Evolutionary conservation across 2,329 filamentous ascomycete species (phyloP).

Genomic region (Graphium sp.): DNA sequence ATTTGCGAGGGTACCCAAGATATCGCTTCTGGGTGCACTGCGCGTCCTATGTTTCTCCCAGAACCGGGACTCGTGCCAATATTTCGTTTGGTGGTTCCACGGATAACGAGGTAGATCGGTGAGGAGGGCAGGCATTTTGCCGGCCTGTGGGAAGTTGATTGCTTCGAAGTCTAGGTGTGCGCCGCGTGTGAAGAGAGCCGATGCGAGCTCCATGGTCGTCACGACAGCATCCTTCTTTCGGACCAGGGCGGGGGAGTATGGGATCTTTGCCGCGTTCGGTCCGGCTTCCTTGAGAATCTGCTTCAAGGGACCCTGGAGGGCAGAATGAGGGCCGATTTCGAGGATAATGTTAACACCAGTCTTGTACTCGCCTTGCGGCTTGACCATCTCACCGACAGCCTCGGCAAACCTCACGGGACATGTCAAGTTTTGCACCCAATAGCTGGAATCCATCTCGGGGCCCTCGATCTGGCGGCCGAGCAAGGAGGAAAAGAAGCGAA

Average conservation of each 20-base stretch:
- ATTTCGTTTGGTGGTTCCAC: conserved; percentile 26
- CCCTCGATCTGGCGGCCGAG: conserved; percentile 20
- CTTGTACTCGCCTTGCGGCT: conserved; percentile 14
- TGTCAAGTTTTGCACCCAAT: conserved; percentile 27
- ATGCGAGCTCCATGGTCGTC: conserved; percentile 23
- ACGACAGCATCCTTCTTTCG: conserved; percentile 32
- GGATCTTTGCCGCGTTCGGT: conserved; percentile 20
- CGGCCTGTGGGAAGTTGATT: conserved; percentile 20
- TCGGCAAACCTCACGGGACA: conserved; percentile 24
- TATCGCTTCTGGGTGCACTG: conserved; percentile 21
- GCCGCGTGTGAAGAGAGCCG: conserved; percentile 26
- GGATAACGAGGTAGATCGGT: conserved; percentile 28
- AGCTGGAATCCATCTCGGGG: conserved; percentile 17
- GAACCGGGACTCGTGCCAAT: conserved; percentile 29
- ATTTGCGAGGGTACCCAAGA: conserved; percentile 26
- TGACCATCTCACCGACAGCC: conserved; percentile 11
- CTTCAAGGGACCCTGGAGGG: conserved; percentile 30
- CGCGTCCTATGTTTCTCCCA: conserved; percentile 22
- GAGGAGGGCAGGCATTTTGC: conserved; percentile 12
- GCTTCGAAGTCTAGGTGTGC: conserved; percentile 22
- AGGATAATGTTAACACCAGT: conserved; percentile 23
- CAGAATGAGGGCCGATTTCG: conserved; percentile 32
- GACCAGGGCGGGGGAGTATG: conserved; percentile 27
- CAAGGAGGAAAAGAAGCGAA: conserved; percentile 28
- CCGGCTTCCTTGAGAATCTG: conserved; percentile 28